These are phyloP conservation scores for Cryptococcus sp. DNA, from an alignment of 1,284 basidiomycete species.

Conservation along the genomic window DNA sequence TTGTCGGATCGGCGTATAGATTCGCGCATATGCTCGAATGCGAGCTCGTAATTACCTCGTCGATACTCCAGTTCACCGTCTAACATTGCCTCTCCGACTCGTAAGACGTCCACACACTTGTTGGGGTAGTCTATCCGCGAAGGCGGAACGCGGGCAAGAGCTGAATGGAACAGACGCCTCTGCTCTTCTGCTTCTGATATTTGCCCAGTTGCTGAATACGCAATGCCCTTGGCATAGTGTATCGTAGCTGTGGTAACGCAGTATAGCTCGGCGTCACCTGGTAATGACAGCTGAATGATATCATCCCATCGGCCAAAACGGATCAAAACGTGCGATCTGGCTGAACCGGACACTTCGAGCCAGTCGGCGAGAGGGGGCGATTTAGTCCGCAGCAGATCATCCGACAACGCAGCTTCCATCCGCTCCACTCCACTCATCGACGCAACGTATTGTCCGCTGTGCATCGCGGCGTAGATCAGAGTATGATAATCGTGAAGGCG, in stretches of 20 bases:
- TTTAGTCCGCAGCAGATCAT: slow-evolving; percentile 26
- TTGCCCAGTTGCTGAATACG: slow-evolving; percentile 30
- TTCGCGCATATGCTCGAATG: slow-evolving; percentile 35
- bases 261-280: slow-evolving; percentile 31
- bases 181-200: slow-evolving; percentile 25
- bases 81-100: slow-evolving; percentile 43
- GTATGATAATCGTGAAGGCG: slow-evolving; percentile 44
- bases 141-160: slow-evolving; percentile 20
- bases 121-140: slow-evolving; percentile 41
- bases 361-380: slow-evolving; percentile 38
- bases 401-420: slow-evolving; percentile 36
- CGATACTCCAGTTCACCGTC: slow-evolving; percentile 46
- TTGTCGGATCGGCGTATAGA: slow-evolving; percentile 37
- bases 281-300: slow-evolving; percentile 30
- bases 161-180: slow-evolving; percentile 10
- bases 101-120: slow-evolving; percentile 30
- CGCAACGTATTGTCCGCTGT: slow-evolving; percentile 37
- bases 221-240: slow-evolving; percentile 42
- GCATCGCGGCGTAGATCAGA: slow-evolving; percentile 47
- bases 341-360: slow-evolving; percentile 38
- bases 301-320: slow-evolving; percentile 48
- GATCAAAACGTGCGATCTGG: slow-evolving; percentile 39
- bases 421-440: slow-evolving; percentile 32
- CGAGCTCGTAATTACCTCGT: slow-evolving; percentile 29
- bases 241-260: slow-evolving; percentile 34